phyloP scores from a whole-genome alignment of 805 yeast species.

The Barnettozyma populi region DNA sequence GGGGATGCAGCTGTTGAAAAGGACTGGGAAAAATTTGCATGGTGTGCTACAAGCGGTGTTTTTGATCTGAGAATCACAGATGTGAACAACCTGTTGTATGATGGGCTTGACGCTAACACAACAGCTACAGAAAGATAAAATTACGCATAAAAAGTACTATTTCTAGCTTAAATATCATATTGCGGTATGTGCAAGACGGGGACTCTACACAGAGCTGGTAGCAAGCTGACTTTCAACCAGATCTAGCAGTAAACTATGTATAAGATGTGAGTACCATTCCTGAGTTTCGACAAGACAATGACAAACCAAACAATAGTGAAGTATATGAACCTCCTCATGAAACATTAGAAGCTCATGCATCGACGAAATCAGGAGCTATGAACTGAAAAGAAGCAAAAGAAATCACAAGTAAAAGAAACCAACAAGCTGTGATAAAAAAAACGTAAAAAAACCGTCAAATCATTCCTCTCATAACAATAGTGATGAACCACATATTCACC shows the following conservation, averaged over 20 bases:
- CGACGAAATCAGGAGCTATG: background rate
- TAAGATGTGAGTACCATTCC: background rate
- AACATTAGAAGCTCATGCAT: background rate
- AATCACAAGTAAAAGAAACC: background rate
- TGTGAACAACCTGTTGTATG: slow-evolving; percentile 62
- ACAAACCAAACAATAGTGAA: background rate
- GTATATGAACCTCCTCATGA: background rate
- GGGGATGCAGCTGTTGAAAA: slow-evolving; percentile 35
- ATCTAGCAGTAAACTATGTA: background rate
- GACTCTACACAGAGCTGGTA: no score
- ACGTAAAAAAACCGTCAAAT: background rate
- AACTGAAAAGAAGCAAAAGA: background rate
- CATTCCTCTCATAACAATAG: background rate
- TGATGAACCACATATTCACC: no score
- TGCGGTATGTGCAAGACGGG: no score
- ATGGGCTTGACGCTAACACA: background rate
- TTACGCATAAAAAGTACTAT: background rate
- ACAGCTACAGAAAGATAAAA: background rate
- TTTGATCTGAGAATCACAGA: slow-evolving; percentile 75
- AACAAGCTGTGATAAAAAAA: background rate
- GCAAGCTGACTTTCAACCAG: background rate
- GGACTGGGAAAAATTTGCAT: slow-evolving; percentile 35
- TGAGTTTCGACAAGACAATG: background rate
- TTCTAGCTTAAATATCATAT: no score
- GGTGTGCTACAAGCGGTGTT: slow-evolving; percentile 71